These are phyloP conservation scores for Lathyrus oleraceus DNA, from an alignment of 306 rosid genomes.

Conservation along the genomic window DNA sequence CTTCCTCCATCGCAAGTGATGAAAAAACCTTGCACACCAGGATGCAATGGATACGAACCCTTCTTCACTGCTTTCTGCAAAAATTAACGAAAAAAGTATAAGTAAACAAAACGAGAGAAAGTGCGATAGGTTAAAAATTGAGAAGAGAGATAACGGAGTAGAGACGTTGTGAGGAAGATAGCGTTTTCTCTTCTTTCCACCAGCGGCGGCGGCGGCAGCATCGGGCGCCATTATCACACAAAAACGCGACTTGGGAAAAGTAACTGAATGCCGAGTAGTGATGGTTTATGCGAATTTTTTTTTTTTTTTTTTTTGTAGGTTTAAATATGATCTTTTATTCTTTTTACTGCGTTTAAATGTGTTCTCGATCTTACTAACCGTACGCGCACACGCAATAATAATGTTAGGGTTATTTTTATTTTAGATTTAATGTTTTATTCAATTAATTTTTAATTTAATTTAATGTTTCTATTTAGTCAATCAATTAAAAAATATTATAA, in stretches of 20 bases:
- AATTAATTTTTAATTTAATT: no score
- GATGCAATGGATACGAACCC: constrained; percentile 80
- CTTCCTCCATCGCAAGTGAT: constrained; percentile 97
- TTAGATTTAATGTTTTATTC: no score
- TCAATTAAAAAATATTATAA: no score
- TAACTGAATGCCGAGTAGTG: background rate
- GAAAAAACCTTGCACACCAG: constrained; percentile 91
- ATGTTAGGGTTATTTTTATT: no score
- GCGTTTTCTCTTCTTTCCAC: constrained; percentile 69
- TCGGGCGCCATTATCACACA: constrained; percentile 49
- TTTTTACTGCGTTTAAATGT: no score
- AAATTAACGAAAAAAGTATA: background rate
- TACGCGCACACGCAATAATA: no score
- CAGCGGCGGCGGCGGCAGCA: constrained; percentile 31
- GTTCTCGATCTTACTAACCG: no score
- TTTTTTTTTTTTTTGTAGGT: background rate
- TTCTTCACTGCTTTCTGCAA: constrained; percentile 83
- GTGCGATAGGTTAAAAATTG: background rate
- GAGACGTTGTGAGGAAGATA: constrained; percentile 82
- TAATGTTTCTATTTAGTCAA: no score
- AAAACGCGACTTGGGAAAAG: background rate
- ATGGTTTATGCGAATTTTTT: background rate
- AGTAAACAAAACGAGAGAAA: background rate
- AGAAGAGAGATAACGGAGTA: background rate
- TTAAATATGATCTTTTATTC: no score